A percentile compares a stretch with the other conserved stretches of the same genome.
Evolutionary conservation across 306 rosid genomes (phyloP).

Genomic region (Glycyrrhiza uralensis): DNA sequence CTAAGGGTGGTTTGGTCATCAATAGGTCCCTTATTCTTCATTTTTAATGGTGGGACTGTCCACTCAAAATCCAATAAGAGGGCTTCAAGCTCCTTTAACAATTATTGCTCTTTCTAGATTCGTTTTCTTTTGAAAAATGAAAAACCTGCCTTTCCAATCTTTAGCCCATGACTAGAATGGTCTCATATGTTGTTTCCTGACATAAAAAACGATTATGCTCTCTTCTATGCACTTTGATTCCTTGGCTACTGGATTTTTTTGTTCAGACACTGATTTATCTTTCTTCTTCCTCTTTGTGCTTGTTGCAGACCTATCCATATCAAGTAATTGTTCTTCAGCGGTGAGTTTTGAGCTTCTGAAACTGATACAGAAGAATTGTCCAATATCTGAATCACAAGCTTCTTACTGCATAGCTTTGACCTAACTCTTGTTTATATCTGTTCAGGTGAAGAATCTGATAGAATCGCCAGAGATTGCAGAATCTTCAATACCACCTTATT

Average conservation of each 20-base stretch:
- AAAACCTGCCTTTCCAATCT: background rate
- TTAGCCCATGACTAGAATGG: background rate
- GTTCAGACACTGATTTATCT: conserved; percentile 21
- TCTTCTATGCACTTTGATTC: background rate
- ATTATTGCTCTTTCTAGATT: background rate
- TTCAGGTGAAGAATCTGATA: conserved; percentile 51
- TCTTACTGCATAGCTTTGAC: background rate
- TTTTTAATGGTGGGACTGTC: background rate
- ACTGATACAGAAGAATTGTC: background rate
- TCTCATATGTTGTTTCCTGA: background rate
- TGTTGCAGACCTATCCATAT: conserved; percentile 46
- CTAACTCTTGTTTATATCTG: conserved; percentile 12
- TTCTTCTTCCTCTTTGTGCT: background rate
- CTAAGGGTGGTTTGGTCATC: background rate
- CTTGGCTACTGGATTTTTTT: background rate
- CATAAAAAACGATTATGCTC: background rate
- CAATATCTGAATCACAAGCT: background rate
- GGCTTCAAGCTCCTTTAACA: background rate
- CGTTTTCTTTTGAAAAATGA: background rate
- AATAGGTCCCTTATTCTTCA: background rate
- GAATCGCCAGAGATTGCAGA: conserved; percentile 57
- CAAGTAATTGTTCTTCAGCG: conserved; percentile 47
- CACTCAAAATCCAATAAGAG: background rate
- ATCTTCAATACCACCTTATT: conserved; percentile 43
- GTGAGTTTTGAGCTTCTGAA: conserved; percentile 42